Evolutionary conservation across 495 filamentous ascomycete species (phyloP).

Genomic region (Podospora appendiculata): DNA sequence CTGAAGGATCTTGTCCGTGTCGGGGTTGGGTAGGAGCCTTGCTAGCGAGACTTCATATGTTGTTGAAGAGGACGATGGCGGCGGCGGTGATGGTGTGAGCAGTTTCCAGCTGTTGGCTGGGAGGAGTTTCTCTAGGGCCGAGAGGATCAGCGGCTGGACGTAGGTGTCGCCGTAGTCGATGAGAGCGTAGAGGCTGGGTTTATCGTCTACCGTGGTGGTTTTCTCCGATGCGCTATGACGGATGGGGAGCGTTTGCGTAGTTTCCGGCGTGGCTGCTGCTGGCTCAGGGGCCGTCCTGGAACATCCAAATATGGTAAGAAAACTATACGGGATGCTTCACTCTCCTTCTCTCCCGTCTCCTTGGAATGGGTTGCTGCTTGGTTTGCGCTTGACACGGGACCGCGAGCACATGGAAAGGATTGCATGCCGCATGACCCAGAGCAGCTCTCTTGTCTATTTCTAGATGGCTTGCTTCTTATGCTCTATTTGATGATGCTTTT

Average conservation of each 20-base stretch:
- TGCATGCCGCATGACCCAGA: not conserved
- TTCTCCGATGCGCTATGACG: not conserved
- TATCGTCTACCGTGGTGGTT: not conserved
- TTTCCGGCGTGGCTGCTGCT: not conserved
- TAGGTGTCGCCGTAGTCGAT: conserved; percentile 81
- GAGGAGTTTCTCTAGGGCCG: conserved; percentile 58
- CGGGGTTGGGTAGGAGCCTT: conserved; percentile 20
- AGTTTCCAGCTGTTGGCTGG: conserved; percentile 32
- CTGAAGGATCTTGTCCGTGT: conserved; percentile 56
- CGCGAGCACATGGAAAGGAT: not conserved
- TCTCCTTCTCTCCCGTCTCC: too few species aligned
- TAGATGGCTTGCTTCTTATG: conserved; percentile 1
- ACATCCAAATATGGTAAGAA: conserved; percentile 4
- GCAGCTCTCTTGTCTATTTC: conserved; percentile 1
- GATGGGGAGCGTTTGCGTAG: not conserved
- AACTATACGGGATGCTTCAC: not conserved
- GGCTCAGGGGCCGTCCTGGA: not conserved
- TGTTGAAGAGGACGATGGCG: not conserved
- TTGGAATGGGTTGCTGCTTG: too few species aligned
- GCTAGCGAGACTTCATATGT: conserved; percentile 21
- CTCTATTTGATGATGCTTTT: not conserved
- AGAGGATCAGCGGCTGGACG: conserved; percentile 72
- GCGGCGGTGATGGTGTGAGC: conserved; percentile 15
- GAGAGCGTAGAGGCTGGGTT: conserved; percentile 55
- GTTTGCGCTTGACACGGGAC: too few species aligned